A percentile compares a stretch with the other conserved stretches of the same genome.
Evolutionary conservation across 2,329 filamentous ascomycete genomes (phyloP).

Genomic region (Cladosporium austrohemisphaericum): DNA sequence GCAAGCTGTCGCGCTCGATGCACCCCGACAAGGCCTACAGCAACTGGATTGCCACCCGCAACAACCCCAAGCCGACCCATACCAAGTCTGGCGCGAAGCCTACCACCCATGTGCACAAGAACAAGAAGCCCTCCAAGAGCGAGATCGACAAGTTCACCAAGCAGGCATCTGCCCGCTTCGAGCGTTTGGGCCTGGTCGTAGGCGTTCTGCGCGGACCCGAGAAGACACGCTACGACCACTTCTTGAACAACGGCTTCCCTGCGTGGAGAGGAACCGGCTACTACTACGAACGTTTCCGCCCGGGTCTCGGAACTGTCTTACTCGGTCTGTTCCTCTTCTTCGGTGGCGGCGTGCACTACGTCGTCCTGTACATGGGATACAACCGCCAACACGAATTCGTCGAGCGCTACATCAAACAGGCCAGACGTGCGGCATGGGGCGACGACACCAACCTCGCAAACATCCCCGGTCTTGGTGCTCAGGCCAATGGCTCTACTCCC

Average conservation of each 20-base stretch:
- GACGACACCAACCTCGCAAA: conserved; percentile 64
- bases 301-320: conserved; percentile 81
- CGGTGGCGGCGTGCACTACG: conserved; percentile 83
- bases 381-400: conserved; percentile 89
- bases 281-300: conserved; percentile 93
- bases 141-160: conserved; percentile 78
- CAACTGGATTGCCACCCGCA: conserved; percentile 68
- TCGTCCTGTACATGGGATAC: conserved; percentile 79
- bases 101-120: conserved; percentile 61
- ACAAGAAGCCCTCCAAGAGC: conserved; percentile 66
- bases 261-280: conserved; percentile 96
- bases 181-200: conserved; percentile 77
- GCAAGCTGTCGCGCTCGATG: conserved; percentile 74
- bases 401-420: conserved; percentile 85
- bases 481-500: conserved; percentile 25
- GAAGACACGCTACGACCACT: conserved; percentile 90
- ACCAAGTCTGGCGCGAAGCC: conserved; percentile 48
- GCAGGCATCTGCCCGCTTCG: conserved; percentile 75
- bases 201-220: conserved; percentile 78
- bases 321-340: conserved; percentile 75
- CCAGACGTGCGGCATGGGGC: conserved; percentile 84
- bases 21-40: conserved; percentile 97
- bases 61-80: conserved; percentile 44
- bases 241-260: conserved; percentile 88
- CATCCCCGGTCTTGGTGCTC: conserved; percentile 62